Base-by-base conservation (phyloP, 768 basidiomycete species). In the Paxillus ammoniavirescens region DNA sequence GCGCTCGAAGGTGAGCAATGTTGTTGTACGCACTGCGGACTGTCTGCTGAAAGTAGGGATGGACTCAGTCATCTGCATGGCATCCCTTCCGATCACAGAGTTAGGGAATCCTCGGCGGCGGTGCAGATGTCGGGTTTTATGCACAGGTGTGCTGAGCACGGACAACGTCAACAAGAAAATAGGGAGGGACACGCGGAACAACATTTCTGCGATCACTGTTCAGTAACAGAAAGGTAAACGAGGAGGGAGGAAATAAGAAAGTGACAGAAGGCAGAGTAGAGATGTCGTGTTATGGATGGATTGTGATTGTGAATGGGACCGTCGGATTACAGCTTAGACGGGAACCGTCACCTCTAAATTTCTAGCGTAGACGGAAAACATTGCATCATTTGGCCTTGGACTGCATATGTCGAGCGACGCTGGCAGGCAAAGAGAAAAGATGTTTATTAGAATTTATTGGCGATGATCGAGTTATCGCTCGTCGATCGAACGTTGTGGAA, bases 211-310 rank as follows among this genome's bases (percentile, higher is more conserved):
- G 10, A 18, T 12, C 4, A 44, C 17, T 23, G 33, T 46, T 6
- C 23, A 30, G 23, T 23, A 8, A 14, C 0, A 26, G 17, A 21
- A 12, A 31, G 18, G 26, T 3, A 44, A 26, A 42, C 10, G 31
- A 45, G 12, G 30, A 15, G 50, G 46, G 28, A 33, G 33, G 43
- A 18, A 38, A 23, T 13, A 15, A 17, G 3, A 13, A 43, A 26
- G 26, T 26, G 26, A 13, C 71, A 70, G 54, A 73, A 72, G 50
- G 14, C 3, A 14, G 45, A 48, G 40, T 9, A 15, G 4, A 8
- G 17, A 8, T 4, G 8, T 2, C 7, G 15, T 2, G 4, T 58
- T 58, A 54, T 54, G 36, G 49, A 42, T 23, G 55, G 38, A 21
- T 37, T n/a, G 10, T 15, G 35, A 54, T 64, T 58, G 42, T 8